These are phyloP conservation scores for Diutina neorugosa DNA, from an alignment of 1,139 yeast genomes.

Conservation along the genomic window DNA sequence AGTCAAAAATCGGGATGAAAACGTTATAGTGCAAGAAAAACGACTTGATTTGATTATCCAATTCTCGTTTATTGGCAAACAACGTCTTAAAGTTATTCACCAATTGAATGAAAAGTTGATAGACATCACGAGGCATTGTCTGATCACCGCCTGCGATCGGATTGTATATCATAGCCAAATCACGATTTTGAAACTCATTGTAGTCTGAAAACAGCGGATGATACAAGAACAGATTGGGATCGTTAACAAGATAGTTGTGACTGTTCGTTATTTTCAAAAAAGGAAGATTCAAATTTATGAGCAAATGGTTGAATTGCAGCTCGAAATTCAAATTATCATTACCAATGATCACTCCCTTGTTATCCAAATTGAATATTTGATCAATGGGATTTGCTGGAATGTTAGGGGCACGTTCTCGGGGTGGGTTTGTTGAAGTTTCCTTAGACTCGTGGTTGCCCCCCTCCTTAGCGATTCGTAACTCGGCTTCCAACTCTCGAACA, in stretches of 20 bases:
- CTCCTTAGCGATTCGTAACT: conserved; percentile 3
- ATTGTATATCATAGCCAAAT: conserved; percentile 30
- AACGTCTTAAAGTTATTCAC: conserved; percentile 35
- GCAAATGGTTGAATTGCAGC: conserved; percentile 34
- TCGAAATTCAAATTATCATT: conserved; percentile 38
- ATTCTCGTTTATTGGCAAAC: conserved; percentile 29
- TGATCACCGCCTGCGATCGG: conserved; percentile 22
- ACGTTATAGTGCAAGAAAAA: conserved; percentile 46
- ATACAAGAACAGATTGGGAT: conserved; percentile 32
- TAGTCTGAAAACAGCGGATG: conserved; percentile 30
- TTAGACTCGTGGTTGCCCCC: background rate
- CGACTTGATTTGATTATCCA: conserved; percentile 41
- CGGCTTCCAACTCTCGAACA: conserved; percentile 39
- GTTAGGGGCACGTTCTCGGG: background rate
- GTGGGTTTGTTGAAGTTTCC: background rate
- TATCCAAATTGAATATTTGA: conserved; percentile 34
- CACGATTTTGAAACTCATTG: conserved; percentile 29
- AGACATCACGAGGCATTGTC: conserved; percentile 28
- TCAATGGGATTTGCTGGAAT: conserved; percentile 32
- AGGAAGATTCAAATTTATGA: conserved; percentile 34
- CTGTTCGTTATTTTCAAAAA: conserved; percentile 35
- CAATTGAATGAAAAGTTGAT: conserved; percentile 33
- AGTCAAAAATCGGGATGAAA: conserved; percentile 52
- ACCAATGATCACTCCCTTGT: conserved; percentile 35
- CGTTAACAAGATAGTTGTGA: conserved; percentile 32